Evolutionary conservation across 176 grass and related monocot species (phyloP).

Genomic region (Coix lacrymajobi): DNA sequence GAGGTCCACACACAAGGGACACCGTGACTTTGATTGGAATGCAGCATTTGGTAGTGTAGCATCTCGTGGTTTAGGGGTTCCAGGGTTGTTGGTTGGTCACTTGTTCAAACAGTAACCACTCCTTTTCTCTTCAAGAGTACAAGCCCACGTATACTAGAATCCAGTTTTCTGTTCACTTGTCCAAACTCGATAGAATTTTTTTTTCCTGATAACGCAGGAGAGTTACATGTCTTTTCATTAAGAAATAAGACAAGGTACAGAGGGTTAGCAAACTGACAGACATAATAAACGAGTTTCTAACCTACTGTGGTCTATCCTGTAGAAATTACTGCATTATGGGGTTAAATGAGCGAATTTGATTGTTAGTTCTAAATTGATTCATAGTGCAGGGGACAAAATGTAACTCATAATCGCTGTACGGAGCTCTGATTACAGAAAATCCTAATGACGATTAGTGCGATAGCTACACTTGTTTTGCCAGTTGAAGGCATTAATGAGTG

Average conservation of each 20-base stretch:
- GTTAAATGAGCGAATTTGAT: neutral
- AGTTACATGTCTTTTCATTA: neutral
- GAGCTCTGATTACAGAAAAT: neutral
- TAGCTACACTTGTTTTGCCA: neutral
- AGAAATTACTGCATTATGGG: neutral
- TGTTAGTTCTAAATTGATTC: neutral
- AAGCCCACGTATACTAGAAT: neutral
- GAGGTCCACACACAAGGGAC: neutral
- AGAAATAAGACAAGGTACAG: neutral
- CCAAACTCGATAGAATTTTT: neutral
- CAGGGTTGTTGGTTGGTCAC: slow-evolving; percentile 23
- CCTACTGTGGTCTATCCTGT: neutral
- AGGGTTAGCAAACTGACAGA: neutral
- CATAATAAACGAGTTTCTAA: neutral
- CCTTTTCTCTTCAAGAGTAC: slow-evolving; percentile 1
- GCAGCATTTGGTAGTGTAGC: neutral
- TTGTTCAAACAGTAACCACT: slow-evolving; percentile 11
- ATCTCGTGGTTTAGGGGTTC: slow-evolving; percentile 19
- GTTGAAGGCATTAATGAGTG: neutral
- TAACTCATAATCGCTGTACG: neutral
- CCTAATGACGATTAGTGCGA: neutral
- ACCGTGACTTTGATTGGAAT: neutral
- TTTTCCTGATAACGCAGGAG: neutral
- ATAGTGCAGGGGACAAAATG: neutral
- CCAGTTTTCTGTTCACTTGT: neutral